Evolutionary conservation across 305 asterid species (phyloP), one percentile per base, ranked within the genome.

Genomic region (Fraxinus baroniana): DNA sequence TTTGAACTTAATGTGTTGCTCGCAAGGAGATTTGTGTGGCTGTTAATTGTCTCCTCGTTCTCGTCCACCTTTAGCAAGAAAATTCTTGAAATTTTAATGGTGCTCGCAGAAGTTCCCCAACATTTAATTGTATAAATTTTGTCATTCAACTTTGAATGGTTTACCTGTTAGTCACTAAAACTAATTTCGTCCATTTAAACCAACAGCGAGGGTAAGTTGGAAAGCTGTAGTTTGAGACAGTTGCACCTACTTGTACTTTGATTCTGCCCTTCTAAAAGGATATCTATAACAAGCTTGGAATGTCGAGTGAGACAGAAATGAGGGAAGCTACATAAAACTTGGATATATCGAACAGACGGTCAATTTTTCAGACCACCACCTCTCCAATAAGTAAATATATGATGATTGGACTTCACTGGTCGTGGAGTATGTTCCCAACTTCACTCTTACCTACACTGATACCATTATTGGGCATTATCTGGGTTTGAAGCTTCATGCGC

Each of bases 41-140:
- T 12, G 20, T 28, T 68, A 68, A 28, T 68, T 13, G n/a, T 68
- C 76, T 72, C 26, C 49, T 33, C 13, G 1, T 35, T 35, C 44
- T 32, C 0, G 73, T 71, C 76, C 12, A 72, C 24, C 15, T n/a
- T 72, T n/a, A 7, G 49, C 46, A 17, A 72, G 12, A 72, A 71
- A 15, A 1, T 15, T 12, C 44, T 71, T 71, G 24, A 71, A 32
- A 36, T 32, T 32, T 71, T 32, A 1, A 32, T 32, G 37, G 18
- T 68, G 74, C 35, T 36, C 13, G 75, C 66, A 71, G 52, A 71
- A 70, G 83, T 52, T 70, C 46, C 71, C 22, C 3, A n/a, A 55
- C 49, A 30, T 55, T 55, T 57, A 26, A 49, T 74, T 35, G 1
- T 81, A 81, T 39, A 74, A 44, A 74, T 28, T 68, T 68, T 26